Evolutionary conservation across 495 filamentous ascomycete species (phyloP).

Genomic region (Penicillium herquei): DNA sequence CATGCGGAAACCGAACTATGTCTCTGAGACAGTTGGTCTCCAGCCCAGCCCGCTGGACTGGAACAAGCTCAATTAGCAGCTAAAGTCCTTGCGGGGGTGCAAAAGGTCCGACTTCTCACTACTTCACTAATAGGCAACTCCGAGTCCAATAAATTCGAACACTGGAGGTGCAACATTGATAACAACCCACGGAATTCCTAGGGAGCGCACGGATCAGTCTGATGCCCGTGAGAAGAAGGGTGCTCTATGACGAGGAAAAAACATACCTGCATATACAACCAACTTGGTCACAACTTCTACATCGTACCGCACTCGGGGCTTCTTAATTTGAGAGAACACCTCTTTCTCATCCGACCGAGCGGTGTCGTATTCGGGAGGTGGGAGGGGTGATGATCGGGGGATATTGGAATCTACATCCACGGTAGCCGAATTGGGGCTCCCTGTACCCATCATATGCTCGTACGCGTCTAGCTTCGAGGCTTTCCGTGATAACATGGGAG

Average conservation of each 20-base stretch:
- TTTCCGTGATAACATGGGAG: constrained; percentile 21
- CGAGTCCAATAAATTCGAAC: constrained; percentile 29
- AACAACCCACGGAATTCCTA: constrained; percentile 36
- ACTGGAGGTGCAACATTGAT: constrained; percentile 31
- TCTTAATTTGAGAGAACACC: constrained; percentile 80
- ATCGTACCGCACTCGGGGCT: constrained; percentile 89
- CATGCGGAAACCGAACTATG: constrained; percentile 17
- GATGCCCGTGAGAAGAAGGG: background rate
- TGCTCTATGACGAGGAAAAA: background rate
- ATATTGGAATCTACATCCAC: constrained; percentile 21
- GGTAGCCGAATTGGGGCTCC: constrained; percentile 30
- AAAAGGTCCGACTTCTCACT: background rate
- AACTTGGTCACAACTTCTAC: constrained; percentile 96
- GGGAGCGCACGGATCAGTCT: background rate
- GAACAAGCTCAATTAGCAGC: constrained; percentile 4
- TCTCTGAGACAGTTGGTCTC: constrained; percentile 3
- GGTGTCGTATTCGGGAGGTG: constrained; percentile 28
- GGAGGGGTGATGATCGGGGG: constrained; percentile 26
- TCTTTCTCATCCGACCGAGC: constrained; percentile 66
- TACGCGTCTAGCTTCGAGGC: constrained; percentile 56
- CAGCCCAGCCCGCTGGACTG: constrained; percentile 23
- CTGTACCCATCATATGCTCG: constrained; percentile 69
- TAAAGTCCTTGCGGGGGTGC: background rate
- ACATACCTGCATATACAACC: constrained; percentile 87
- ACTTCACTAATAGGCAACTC: constrained; percentile 26